Evolutionary conservation across 306 rosid species (phyloP), one percentile per base, ranked within the genome.

Genomic region (Rosa rugosa): DNA sequence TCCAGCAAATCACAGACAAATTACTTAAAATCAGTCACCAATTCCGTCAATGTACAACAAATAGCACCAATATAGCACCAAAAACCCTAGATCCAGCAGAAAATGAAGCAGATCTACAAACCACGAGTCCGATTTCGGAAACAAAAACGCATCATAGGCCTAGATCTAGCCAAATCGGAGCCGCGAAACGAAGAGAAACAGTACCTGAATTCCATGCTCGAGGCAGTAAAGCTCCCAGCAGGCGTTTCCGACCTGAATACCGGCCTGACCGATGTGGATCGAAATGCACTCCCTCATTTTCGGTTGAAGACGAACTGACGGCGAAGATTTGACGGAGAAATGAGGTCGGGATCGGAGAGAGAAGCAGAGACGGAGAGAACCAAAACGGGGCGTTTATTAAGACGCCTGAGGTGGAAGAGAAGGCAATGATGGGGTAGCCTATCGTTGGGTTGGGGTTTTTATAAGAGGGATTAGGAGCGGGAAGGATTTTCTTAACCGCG

Each of bases 221-320:
- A 89, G 90, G 78, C 89, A 89, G 74, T 89, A 89, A 53, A 89
- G 89, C 78, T 89, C 93, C 90, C 90, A 89, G 85, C 90, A 89
- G 34, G 93, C 89, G 75, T 89, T 89, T 59, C 90, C 88, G 76
- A 89, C 90, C 81, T 89, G 93, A 78, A 87, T 89, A 46, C 90
- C 90, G 54, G 93, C 93, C 77, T 89, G 93, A 63, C 93, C 93
- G 49, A 89, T 89, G 88, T 87, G 90, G 76, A 89, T 83, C 40
- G 89, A 89, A 47, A 87, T 89, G 85, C 93, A 89, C 87, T 89
- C 93, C 71, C 90, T 87, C 90, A 85, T 87, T 63, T 73, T 83
- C 31, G 75, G 13, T 57, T 12, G 23, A 49, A 6, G 57, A n/a
- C 11, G 11, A 38, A 20, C 8, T 2, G 42, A 27, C 17, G 40